These are phyloP conservation scores for Phytophthora tubulina DNA, from an alignment of 352 stramenopile species.

Conservation along the genomic window DNA sequence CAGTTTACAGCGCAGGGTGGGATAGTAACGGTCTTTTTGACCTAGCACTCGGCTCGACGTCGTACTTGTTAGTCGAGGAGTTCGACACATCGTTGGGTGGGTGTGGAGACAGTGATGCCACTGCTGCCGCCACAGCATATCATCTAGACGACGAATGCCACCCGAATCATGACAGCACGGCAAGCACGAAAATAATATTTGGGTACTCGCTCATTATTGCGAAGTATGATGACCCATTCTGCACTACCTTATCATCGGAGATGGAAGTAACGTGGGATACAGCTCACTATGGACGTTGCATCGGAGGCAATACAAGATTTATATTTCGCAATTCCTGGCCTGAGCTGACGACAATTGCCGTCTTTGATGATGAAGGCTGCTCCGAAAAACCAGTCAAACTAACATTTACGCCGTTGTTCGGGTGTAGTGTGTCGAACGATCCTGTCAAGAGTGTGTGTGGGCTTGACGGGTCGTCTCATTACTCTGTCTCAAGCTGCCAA, in stretches of 20 bases:
- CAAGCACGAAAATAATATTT: slow-evolving; percentile 9
- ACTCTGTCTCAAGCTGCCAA: slow-evolving; percentile 4
- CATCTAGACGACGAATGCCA: slow-evolving; percentile 14
- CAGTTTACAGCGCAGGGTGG: not conserved
- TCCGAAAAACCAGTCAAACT: slow-evolving; percentile 10
- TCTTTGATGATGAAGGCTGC: not conserved
- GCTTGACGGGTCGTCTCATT: not conserved
- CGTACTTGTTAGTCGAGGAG: slow-evolving; percentile 7
- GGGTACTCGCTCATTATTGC: not conserved
- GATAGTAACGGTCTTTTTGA: slow-evolving; percentile 4
- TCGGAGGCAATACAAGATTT: not conserved
- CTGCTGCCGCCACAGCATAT: not conserved
- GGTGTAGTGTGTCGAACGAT: not conserved
- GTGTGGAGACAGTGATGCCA: not conserved
- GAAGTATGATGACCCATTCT: slow-evolving; percentile 7
- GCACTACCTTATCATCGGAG: not conserved
- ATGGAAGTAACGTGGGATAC: slow-evolving; percentile 1
- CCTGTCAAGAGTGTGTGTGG: not conserved
- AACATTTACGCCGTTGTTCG: not conserved
- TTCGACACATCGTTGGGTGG: slow-evolving; percentile 4
- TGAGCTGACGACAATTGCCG: not conserved
- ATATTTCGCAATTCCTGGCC: not conserved
- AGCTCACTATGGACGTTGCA: not conserved
- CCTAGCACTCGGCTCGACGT: not conserved
- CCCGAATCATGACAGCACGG: not conserved